These are phyloP conservation scores for Ophiocordyceps australis DNA, from an alignment of 2,329 filamentous ascomycete species.

Conservation along the genomic window DNA sequence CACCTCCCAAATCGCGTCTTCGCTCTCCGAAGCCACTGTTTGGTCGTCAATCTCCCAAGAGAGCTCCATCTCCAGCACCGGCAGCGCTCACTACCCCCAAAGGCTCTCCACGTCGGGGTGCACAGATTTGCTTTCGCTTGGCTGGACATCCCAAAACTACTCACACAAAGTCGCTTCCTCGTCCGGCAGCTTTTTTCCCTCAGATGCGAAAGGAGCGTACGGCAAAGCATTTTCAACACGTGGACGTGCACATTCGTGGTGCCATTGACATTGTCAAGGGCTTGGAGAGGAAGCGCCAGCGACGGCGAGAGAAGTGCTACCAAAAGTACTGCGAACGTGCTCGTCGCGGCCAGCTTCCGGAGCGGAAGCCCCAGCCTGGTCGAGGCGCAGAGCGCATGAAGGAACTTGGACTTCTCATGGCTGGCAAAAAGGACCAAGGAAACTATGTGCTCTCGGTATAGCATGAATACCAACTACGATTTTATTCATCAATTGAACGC, in stretches of 20 bases:
- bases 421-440: slow-evolving; percentile 56
- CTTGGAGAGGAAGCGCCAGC: slow-evolving; percentile 81
- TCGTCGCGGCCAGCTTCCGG: slow-evolving; percentile 44
- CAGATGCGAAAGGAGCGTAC: slow-evolving; percentile 25
- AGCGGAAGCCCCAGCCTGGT: slow-evolving; percentile 57
- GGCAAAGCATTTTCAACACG: slow-evolving; percentile 11
- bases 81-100: slow-evolving; percentile 13
- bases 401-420: slow-evolving; percentile 67
- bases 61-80: slow-evolving; percentile 1
- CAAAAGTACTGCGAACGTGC: slow-evolving; percentile 78
- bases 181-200: slow-evolving; percentile 54
- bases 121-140: slow-evolving; percentile 17
- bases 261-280: slow-evolving; percentile 97
- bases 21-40: slow-evolving; percentile 21
- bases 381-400: slow-evolving; percentile 83
- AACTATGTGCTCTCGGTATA: slow-evolving; percentile 65
- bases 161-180: slow-evolving; percentile 74
- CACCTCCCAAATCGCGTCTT: slow-evolving; percentile 24
- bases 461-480: too few relatives aligned
- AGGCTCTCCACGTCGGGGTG: slow-evolving; percentile 19
- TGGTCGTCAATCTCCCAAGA: background rate
- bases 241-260: slow-evolving; percentile 58
- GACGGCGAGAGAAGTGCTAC: slow-evolving; percentile 81
- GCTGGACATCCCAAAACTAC: slow-evolving; percentile 46
- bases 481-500: slow-evolving; percentile 1